Conservation (phyloP, 179 eudicot genomes). For the Camellia oleifera region DNA sequence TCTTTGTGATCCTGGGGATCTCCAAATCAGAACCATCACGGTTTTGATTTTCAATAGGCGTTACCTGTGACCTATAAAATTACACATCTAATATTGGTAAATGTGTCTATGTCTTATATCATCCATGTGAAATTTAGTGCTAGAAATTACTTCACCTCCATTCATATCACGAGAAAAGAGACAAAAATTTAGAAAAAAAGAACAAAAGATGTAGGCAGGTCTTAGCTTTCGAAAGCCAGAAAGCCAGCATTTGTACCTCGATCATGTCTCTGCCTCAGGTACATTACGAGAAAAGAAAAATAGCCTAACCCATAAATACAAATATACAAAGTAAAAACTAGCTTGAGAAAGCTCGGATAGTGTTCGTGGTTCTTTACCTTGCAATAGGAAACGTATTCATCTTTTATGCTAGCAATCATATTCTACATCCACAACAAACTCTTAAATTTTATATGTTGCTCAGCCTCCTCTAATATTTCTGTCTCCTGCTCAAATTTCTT, state of each 20-base stretch:
- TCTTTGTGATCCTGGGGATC: slow-evolving; percentile 39
- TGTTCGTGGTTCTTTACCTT: slow-evolving; percentile 25
- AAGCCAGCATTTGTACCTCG: neutral
- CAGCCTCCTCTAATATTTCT: slow-evolving; percentile 33
- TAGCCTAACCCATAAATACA: neutral
- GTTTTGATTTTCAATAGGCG: slow-evolving; percentile 22
- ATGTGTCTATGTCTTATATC: neutral
- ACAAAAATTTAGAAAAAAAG: neutral
- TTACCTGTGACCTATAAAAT: slow-evolving; percentile 14
- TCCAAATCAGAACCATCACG: slow-evolving; percentile 49
- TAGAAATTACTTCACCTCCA: neutral
- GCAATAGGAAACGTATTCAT: slow-evolving; percentile 45
- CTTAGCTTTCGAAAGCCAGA: neutral
- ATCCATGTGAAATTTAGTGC: neutral
- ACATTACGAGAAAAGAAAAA: neutral
- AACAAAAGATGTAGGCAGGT: neutral
- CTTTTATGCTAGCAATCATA: slow-evolving; percentile 17
- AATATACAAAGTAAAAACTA: neutral
- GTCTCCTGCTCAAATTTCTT: slow-evolving; percentile 59
- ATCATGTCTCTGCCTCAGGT: too few species aligned
- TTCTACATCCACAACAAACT: slow-evolving; percentile 26
- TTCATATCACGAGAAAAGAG: too few species aligned
- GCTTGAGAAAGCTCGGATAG: neutral
- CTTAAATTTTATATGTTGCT: slow-evolving; percentile 22
- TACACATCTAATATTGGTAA: neutral